These are phyloP conservation scores for baker's yeast (Saccharomyces cerevisiae) DNA, from an alignment of 805 yeast genomes.

Conservation along the genomic window DNA sequence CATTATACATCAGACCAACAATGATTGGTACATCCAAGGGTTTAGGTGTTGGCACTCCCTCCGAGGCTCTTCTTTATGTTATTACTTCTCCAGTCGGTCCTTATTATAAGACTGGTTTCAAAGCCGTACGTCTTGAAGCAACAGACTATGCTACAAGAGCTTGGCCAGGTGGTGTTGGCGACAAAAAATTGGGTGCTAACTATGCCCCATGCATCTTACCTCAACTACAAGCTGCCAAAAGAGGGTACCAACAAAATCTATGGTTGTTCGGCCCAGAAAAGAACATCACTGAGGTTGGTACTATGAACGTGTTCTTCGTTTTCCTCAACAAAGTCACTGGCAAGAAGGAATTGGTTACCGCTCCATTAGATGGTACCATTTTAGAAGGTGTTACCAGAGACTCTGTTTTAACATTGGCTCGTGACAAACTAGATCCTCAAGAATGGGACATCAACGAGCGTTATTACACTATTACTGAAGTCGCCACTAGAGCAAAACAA, in stretches of 20 bases:
- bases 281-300: constrained; percentile 90
- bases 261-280: constrained; percentile 93
- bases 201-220: constrained; percentile 94
- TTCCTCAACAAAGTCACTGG: constrained; percentile 70
- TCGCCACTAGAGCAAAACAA: constrained; percentile 62
- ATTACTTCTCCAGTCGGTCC: constrained; percentile 97
- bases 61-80: constrained; percentile 71
- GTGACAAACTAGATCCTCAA: constrained; percentile 59
- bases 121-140: constrained; percentile 90
- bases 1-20: constrained; percentile 89
- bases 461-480: constrained; percentile 72
- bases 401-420: constrained; percentile 69
- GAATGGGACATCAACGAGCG: constrained; percentile 86
- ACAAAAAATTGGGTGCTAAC: constrained; percentile 93
- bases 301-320: constrained; percentile 91
- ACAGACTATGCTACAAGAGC: constrained; percentile 95
- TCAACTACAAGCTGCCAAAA: constrained; percentile 77
- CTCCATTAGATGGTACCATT: constrained; percentile 95
- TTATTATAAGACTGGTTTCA: constrained; percentile 89
- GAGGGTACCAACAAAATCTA: constrained; percentile 92
- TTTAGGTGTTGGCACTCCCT: constrained; percentile 80
- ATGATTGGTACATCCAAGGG: constrained; percentile 87
- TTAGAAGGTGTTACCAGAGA: constrained; percentile 95
- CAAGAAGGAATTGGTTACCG: constrained; percentile 85
- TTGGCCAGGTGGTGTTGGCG: constrained; percentile 99